Evolutionary conservation across 306 rosid genomes (phyloP).

Genomic region (Trifolium subterraneum): DNA sequence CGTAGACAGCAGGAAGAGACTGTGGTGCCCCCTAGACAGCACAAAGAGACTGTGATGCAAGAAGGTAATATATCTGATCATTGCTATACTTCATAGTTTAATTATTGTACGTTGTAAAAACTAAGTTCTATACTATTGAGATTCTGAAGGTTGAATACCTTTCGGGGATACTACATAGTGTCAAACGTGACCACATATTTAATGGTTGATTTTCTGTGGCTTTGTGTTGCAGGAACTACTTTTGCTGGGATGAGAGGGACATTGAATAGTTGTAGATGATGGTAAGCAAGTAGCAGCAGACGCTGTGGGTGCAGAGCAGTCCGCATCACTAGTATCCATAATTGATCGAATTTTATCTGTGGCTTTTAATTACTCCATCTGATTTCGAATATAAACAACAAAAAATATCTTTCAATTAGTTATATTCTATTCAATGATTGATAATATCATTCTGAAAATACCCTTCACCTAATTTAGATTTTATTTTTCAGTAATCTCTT

Average conservation of each 20-base stretch:
- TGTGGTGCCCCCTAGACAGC: too few relatives aligned
- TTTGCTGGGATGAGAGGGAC: conserved; percentile 96
- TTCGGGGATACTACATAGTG: background rate
- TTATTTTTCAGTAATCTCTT: too few relatives aligned
- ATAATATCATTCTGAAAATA: too few relatives aligned
- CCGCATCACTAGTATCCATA: conserved; percentile 50
- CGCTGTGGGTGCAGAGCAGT: conserved; percentile 52
- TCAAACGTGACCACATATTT: conserved; percentile 14
- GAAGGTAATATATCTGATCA: conserved; percentile 2
- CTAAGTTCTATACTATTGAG: background rate
- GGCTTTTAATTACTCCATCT: conserved; percentile 58
- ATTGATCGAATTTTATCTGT: conserved; percentile 82
- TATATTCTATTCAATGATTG: too few relatives aligned
- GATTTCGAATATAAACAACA: too few relatives aligned
- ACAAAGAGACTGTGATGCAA: too few relatives aligned
- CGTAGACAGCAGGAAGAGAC: too few relatives aligned
- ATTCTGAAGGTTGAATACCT: conserved; percentile 26
- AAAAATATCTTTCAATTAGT: too few relatives aligned
- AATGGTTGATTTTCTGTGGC: conserved; percentile 9
- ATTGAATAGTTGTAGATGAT: conserved; percentile 85
- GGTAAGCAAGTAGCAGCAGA: conserved; percentile 67
- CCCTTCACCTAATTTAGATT: too few relatives aligned
- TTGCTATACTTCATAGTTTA: background rate
- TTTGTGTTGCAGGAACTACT: conserved; percentile 62
- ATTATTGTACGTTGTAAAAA: background rate